phyloP scores from a whole-genome alignment of 805 yeast species.

The Myxozyma melibiosi region DNA sequence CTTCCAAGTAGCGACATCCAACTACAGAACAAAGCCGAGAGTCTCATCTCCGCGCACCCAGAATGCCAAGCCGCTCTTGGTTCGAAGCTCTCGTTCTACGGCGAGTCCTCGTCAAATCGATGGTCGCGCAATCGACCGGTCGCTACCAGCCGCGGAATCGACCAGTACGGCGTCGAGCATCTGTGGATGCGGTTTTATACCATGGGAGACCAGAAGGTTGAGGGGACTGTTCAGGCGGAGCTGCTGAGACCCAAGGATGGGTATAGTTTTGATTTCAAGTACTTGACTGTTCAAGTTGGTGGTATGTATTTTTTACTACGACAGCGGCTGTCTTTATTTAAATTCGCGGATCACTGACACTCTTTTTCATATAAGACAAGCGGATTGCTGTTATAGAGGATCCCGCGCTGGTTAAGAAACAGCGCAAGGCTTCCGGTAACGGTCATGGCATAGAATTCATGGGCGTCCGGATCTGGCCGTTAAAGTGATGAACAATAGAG shows the following conservation, averaged over 20 bases:
- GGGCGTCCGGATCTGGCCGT: conserved; percentile 21
- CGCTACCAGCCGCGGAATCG: conserved; percentile 52
- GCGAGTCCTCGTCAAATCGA: conserved; percentile 63
- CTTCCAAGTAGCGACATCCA: conserved; percentile 87
- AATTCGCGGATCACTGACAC: neutral
- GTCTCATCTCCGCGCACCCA: conserved; percentile 64
- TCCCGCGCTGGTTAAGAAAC: conserved; percentile 7
- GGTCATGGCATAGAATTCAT: conserved; percentile 17
- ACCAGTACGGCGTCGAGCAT: conserved; percentile 73
- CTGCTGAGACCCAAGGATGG: conserved; percentile 55
- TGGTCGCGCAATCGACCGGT: conserved; percentile 88
- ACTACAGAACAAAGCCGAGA: conserved; percentile 78
- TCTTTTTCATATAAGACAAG: neutral
- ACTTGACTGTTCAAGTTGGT: conserved; percentile 59
- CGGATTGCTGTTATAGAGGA: conserved; percentile 19
- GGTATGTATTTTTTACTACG: conserved; percentile 7
- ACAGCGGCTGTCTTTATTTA: too few relatives aligned
- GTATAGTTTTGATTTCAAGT: conserved; percentile 58
- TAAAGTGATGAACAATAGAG: neutral
- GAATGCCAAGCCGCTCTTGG: conserved; percentile 57
- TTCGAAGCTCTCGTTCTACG: conserved; percentile 73
- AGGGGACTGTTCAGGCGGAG: conserved; percentile 72
- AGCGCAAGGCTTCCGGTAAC: neutral
- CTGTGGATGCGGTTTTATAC: conserved; percentile 77
- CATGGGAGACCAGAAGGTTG: conserved; percentile 56